A percentile compares a stretch with the other conserved stretches of the same genome.
phyloP scores from a whole-genome alignment of 345 rosid genomes.

The Rubroshorea leprosula region DNA sequence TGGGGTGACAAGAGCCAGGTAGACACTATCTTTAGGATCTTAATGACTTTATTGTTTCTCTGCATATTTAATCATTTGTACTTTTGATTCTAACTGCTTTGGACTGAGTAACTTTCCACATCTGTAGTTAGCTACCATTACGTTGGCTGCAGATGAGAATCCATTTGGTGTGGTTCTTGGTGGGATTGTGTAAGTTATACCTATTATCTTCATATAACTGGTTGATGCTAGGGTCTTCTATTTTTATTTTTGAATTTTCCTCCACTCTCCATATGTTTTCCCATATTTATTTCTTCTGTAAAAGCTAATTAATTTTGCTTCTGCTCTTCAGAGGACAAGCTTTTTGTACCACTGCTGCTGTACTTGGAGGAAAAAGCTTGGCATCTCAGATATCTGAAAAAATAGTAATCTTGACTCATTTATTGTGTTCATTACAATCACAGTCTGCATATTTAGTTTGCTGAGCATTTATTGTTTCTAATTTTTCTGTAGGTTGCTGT shows the following conservation, averaged over 20 bases:
- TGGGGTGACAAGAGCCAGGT: slow-evolving; percentile 99
- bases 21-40: not conserved
- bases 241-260: not conserved
- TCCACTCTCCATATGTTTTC: not conserved
- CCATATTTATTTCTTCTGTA: slow-evolving; percentile 1
- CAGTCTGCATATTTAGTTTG: not conserved
- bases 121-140: slow-evolving; percentile 86
- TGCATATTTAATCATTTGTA: not conserved
- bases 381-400: slow-evolving; percentile 93
- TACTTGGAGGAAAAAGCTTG: slow-evolving; percentile 91
- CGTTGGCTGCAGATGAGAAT: slow-evolving; percentile 93
- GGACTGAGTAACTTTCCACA: slow-evolving; percentile 9
- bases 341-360: slow-evolving; percentile 89
- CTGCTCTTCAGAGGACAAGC: slow-evolving; percentile 65
- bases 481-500: slow-evolving; percentile 66
- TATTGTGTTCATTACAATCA: not conserved
- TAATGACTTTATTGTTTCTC: slow-evolving; percentile 5
- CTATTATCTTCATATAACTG: not conserved
- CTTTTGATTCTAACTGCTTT: slow-evolving; percentile 15
- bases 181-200: slow-evolving; percentile 58
- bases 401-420: slow-evolving; percentile 37
- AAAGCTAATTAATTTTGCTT: slow-evolving; percentile 7
- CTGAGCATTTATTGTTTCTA: slow-evolving; percentile 1
- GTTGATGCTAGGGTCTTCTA: slow-evolving; percentile 6
- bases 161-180: slow-evolving; percentile 89